Conservation (phyloP, 2,329 filamentous ascomycete genomes). For the Cladosporium sphaerospermum region DNA sequence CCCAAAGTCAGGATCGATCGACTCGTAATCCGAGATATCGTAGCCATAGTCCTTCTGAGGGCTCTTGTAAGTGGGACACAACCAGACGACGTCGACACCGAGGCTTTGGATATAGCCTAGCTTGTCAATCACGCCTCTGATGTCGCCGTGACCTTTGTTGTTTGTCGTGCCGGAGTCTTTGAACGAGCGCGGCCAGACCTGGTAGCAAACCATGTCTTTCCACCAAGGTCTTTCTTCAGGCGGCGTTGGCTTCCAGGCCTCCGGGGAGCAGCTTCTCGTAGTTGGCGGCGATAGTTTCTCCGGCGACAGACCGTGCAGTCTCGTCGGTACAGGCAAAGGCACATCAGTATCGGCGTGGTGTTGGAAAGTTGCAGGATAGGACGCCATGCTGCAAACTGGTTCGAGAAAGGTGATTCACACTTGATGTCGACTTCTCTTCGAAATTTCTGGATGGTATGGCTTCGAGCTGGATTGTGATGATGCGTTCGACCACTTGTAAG, state of each 20-base stretch:
- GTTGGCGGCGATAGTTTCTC: neutral
- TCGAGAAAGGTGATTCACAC: too few species aligned
- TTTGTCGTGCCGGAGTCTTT: conserved; percentile 40
- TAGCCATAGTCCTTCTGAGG: conserved; percentile 66
- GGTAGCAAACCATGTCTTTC: conserved; percentile 39
- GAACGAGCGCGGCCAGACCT: conserved; percentile 42
- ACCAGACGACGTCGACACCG: conserved; percentile 57
- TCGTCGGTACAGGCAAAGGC: neutral
- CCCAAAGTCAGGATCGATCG: conserved; percentile 43
- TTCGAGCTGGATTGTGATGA: too few species aligned
- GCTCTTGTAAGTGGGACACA: conserved; percentile 56
- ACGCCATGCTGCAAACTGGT: too few species aligned
- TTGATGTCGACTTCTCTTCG: too few species aligned
- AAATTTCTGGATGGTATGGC: too few species aligned
- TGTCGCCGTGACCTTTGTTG: conserved; percentile 9
- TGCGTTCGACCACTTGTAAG: too few species aligned
- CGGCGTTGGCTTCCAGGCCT: neutral
- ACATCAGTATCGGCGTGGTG: too few species aligned
- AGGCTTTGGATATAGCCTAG: conserved; percentile 5
- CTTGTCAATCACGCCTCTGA: conserved; percentile 8
- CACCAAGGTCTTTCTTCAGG: conserved; percentile 30
- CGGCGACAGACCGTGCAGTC: neutral
- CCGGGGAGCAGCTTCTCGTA: neutral
- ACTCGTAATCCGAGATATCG: conserved; percentile 47
- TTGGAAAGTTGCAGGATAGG: too few species aligned